These are phyloP conservation scores for Henckelia pumila DNA, from an alignment of 257 asterid species.

Conservation along the genomic window DNA sequence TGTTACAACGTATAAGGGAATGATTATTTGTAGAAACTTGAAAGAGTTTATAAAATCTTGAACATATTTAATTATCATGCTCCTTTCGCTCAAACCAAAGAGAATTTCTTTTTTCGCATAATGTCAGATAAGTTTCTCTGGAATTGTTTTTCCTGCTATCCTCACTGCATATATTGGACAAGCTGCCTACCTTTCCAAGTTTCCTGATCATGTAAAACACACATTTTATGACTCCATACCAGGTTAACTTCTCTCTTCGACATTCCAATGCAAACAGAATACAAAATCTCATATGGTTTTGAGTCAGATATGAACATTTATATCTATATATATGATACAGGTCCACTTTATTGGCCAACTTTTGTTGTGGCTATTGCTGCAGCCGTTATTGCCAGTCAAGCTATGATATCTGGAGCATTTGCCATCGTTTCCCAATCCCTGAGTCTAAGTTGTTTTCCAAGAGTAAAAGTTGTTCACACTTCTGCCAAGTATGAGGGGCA, in stretches of 20 bases:
- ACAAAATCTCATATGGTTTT: background rate
- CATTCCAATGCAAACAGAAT: too few species aligned
- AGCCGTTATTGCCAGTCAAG: constrained; percentile 80
- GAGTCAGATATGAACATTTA: background rate
- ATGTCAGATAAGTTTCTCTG: constrained; percentile 59
- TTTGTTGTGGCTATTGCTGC: constrained; percentile 70
- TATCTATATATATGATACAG: constrained; percentile 24
- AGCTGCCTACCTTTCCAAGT: constrained; percentile 62
- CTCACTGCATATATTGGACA: constrained; percentile 55
- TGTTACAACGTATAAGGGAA: background rate
- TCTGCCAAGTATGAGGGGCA: constrained; percentile 67
- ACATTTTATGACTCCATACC: constrained; percentile 60
- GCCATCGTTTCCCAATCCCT: constrained; percentile 64
- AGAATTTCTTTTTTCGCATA: too few species aligned
- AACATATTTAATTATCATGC: background rate
- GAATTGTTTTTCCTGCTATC: constrained; percentile 53
- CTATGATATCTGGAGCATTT: constrained; percentile 72
- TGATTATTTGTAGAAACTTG: background rate
- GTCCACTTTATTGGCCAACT: constrained; percentile 66
- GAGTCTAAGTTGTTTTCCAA: constrained; percentile 60
- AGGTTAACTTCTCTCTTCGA: constrained; percentile 21
- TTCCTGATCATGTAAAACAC: constrained; percentile 33
- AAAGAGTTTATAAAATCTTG: too few species aligned
- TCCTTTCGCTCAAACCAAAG: too few species aligned
- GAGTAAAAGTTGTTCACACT: constrained; percentile 69